Evolutionary conservation across 2,329 filamentous ascomycete species (phyloP).

Genomic region (Ophiognomonia clavigignenti-juglandacearum): DNA sequence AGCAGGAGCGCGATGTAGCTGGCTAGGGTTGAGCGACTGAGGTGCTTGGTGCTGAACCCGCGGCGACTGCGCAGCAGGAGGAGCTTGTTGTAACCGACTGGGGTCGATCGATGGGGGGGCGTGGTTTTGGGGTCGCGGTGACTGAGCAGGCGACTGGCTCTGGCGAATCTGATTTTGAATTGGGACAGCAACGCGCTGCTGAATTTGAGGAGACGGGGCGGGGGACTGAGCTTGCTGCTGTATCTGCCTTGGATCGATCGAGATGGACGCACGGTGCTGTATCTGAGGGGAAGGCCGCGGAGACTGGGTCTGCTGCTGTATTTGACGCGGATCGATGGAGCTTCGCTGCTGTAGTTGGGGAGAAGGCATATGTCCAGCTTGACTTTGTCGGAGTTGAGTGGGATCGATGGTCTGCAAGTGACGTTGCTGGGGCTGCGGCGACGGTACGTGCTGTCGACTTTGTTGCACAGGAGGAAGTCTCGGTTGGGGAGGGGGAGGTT

Average conservation of each 20-base stretch:
- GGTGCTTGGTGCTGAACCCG: not conserved
- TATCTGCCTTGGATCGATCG: not conserved
- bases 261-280: not conserved
- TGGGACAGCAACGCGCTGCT: not conserved
- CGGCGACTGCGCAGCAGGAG: not conserved
- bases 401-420: not conserved
- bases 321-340: not conserved
- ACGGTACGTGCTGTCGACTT: not conserved
- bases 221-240: not conserved
- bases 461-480: slow-evolving; percentile 5
- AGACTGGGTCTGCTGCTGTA: not conserved
- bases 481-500: slow-evolving; percentile 7
- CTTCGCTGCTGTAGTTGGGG: not conserved
- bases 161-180: not conserved
- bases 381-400: not conserved
- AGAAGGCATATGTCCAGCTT: not conserved
- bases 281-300: not conserved
- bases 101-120: not conserved
- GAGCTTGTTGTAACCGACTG: not conserved
- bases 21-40: not conserved
- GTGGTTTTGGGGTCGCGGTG: not conserved
- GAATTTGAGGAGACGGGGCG: not conserved
- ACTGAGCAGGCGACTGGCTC: not conserved
- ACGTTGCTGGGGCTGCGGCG: not conserved
- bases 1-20: not conserved